phyloP scores from a whole-genome alignment of 2,329 filamentous ascomycete genomes.

The Juglanconis juglandina region DNA sequence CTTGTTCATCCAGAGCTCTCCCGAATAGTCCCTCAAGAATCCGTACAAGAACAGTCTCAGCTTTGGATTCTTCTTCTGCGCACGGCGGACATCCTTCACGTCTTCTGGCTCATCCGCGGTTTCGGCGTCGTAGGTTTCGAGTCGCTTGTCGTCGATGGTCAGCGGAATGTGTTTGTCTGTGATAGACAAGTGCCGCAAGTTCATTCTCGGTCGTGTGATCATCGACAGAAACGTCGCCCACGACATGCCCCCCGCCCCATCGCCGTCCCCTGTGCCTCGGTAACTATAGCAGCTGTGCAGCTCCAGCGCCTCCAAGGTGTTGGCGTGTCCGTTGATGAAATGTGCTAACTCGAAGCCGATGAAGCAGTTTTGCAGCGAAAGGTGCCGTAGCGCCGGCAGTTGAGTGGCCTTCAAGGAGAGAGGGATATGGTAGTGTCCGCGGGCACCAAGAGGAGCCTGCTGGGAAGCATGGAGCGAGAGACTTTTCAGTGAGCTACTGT shows the following conservation, averaged over 20 bases:
- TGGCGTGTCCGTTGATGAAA: constrained; percentile 15
- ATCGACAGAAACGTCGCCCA: constrained; percentile 14
- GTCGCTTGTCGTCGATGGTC: constrained; percentile 11
- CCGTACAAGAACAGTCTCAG: constrained; percentile 15
- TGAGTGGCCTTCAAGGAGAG: constrained; percentile 17
- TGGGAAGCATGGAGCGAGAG: constrained; percentile 16
- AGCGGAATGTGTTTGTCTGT: constrained; percentile 15
- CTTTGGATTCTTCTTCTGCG: constrained; percentile 9
- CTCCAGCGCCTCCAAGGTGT: constrained; percentile 11
- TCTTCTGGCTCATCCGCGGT: constrained; percentile 15
- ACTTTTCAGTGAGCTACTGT: constrained; percentile 10
- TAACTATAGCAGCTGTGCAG: constrained; percentile 17
- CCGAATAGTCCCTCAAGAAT: constrained; percentile 16
- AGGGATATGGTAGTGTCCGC: constrained; percentile 16
- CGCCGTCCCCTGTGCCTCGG: constrained; percentile 1
- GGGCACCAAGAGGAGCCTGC: constrained; percentile 13
- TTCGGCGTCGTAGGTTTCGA: constrained; percentile 7
- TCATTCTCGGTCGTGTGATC: constrained; percentile 9
- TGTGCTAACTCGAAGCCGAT: constrained; percentile 18
- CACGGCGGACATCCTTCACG: constrained; percentile 14
- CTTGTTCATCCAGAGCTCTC: constrained; percentile 20
- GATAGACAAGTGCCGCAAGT: constrained; percentile 2
- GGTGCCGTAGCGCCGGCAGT: constrained; percentile 13
- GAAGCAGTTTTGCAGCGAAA: constrained; percentile 17
- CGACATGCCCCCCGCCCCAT: constrained; percentile 9